These are phyloP conservation scores for Neurospora pannonica DNA, from an alignment of 495 filamentous ascomycete species.

Conservation along the genomic window DNA sequence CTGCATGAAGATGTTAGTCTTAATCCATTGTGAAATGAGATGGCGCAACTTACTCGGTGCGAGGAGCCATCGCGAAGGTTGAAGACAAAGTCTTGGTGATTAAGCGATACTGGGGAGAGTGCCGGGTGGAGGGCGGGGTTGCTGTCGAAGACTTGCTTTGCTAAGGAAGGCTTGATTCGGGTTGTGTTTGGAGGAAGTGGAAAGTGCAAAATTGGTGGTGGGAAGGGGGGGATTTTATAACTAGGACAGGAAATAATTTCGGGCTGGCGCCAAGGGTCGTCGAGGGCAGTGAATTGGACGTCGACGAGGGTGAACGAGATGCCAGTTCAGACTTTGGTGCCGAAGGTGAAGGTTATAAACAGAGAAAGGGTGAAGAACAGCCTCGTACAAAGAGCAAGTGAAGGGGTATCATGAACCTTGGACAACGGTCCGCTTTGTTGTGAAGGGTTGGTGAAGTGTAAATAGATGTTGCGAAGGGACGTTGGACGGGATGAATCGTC, in stretches of 20 bases:
- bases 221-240: neutral
- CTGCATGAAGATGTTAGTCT: conserved; percentile 24
- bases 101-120: neutral
- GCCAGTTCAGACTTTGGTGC: neutral
- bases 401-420: neutral
- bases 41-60: conserved; percentile 28
- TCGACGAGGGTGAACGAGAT: neutral
- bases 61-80: conserved; percentile 26
- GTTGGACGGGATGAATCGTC: neutral
- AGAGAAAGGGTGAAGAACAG: neutral
- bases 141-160: neutral
- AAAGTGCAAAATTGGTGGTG: neutral
- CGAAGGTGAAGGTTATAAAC: neutral
- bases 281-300: neutral
- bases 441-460: neutral
- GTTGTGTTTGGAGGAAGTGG: neutral
- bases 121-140: neutral
- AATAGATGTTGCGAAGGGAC: neutral
- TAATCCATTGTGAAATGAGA: conserved; percentile 7
- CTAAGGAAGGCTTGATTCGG: neutral
- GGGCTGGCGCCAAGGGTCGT: neutral
- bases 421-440: neutral
- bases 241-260: neutral
- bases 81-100: neutral
- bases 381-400: neutral